Evolutionary conservation across 306 rosid genomes (phyloP), one percentile per base, ranked within the genome.

Genomic region (Lithocarpus polystachyus): DNA sequence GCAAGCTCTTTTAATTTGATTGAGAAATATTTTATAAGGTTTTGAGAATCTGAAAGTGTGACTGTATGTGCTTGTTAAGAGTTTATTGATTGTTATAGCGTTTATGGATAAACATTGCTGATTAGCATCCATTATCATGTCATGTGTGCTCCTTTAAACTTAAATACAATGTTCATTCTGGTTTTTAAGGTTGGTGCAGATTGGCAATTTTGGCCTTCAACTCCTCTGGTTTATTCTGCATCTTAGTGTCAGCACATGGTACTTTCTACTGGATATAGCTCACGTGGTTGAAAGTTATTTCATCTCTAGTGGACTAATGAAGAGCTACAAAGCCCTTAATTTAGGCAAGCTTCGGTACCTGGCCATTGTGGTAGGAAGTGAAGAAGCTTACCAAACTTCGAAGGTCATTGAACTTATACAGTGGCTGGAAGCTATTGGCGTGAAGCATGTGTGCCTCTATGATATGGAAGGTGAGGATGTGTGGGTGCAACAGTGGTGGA

Each of bases 351-450:
- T 92, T 65, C 82, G 2, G 78, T 81, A 81, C 88, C 93, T 94
- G 51, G 97, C 97, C 23, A 75, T 94, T 75, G 98, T 88, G 73
- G 80, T 94, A 60, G 98, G 91, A 81, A 92, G 97, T 84, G 97
- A 92, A 72, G 97, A 92, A 53, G 95, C 97, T 43, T 79, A 61
- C 78, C 81, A 91, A 61, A 91, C 80, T 67, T 83, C 84, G 68
- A 88, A 83, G 84, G 79, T 94, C 77, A 85, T 82, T 83, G 76
- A 84, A 78, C 95, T 94, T 80, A 73, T 94, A 76, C 79, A 35
- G 71, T 94, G 97, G 97, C 83, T 94, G 81, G 84, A 82, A 72
- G 77, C 87, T 14, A 23, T 91, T 72, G 97, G 98, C n/a, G 82
- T 92, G 69, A 90, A 82, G 85, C 85, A 74, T 65, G 82, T 94